Percentiles rank a stretch among this genome's conserved stretches.
These are phyloP conservation scores for Fusarium sororula DNA, from an alignment of 2,329 filamentous ascomycete species.

Conservation along the genomic window DNA sequence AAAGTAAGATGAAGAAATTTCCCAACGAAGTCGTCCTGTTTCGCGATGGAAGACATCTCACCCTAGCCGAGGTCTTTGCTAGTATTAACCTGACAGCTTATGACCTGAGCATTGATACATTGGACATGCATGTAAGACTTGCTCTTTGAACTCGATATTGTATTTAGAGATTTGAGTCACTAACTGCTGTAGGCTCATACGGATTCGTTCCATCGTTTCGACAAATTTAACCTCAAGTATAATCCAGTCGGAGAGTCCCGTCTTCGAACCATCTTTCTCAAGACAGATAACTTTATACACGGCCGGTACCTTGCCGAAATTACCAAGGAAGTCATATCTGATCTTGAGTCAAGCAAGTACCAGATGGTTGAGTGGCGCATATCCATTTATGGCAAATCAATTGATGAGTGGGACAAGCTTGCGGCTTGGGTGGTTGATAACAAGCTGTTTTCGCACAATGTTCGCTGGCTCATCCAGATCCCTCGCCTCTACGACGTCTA, in stretches of 20 bases:
- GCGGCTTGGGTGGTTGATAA: slow-evolving; percentile 98
- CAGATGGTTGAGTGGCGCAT: slow-evolving; percentile 99
- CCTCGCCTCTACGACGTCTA: slow-evolving; percentile 96
- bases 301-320: slow-evolving; percentile 97
- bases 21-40: slow-evolving; percentile 93
- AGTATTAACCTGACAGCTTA: slow-evolving; percentile 98
- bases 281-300: slow-evolving; percentile 97
- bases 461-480: slow-evolving; percentile 96
- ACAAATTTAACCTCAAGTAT: slow-evolving; percentile 99
- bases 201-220: slow-evolving; percentile 97
- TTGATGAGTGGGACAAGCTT: slow-evolving; percentile 97
- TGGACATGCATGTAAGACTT: slow-evolving; percentile 91
- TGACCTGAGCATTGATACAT: slow-evolving; percentile 95
- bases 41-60: slow-evolving; percentile 91
- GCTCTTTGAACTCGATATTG: background rate
- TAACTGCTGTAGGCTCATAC: slow-evolving; percentile 76
- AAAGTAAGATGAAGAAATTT: slow-evolving; percentile 99
- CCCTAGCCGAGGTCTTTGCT: slow-evolving; percentile 91
- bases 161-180: background rate
- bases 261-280: slow-evolving; percentile 96
- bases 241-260: slow-evolving; percentile 97
- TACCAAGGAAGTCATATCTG: slow-evolving; percentile 95
- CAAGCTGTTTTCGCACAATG: slow-evolving; percentile 96
- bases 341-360: slow-evolving; percentile 98
- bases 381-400: slow-evolving; percentile 90